A percentile compares a stretch with the other conserved stretches of the same genome.
Evolutionary conservation across 331 rosid genomes (phyloP).

Genomic region (Rosa hybrid): DNA sequence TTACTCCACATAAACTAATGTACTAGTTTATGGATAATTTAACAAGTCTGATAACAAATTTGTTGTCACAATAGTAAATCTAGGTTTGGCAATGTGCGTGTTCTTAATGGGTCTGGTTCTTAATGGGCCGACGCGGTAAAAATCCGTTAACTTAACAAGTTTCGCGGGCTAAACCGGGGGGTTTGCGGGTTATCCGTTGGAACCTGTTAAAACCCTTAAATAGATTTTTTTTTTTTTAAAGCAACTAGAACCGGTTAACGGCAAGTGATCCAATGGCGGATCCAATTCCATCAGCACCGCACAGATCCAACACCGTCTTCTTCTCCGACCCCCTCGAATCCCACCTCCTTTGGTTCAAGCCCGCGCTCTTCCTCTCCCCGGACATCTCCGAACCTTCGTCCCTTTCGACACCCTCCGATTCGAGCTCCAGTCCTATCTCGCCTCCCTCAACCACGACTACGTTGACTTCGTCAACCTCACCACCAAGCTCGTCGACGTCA

Average conservation of each 20-base stretch:
- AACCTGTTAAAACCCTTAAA: too few relatives aligned
- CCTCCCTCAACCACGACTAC: constrained; percentile 88
- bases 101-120: too few relatives aligned
- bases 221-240: too few relatives aligned
- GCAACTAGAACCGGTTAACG: background rate
- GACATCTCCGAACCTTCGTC: constrained; percentile 86
- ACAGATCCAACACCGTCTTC: constrained; percentile 82
- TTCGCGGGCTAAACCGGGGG: too few relatives aligned
- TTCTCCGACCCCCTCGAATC: constrained; percentile 86
- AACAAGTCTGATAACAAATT: too few relatives aligned
- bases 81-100: too few relatives aligned
- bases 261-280: constrained; percentile 57
- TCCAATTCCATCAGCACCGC: constrained; percentile 61
- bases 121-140: too few relatives aligned
- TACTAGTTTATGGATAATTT: too few relatives aligned
- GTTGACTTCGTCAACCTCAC: constrained; percentile 91
- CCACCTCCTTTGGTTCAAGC: constrained; percentile 95
- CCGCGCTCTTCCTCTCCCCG: constrained; percentile 79
- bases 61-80: too few relatives aligned
- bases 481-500: constrained; percentile 95
- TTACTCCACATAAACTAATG: too few relatives aligned
- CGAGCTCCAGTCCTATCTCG: constrained; percentile 73
- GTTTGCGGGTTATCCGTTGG: too few relatives aligned
- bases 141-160: too few relatives aligned
- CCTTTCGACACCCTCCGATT: constrained; percentile 97